Evolutionary conservation across 1,284 basidiomycete genomes (phyloP).

Genomic region (Uromyces viciae-fabae): DNA sequence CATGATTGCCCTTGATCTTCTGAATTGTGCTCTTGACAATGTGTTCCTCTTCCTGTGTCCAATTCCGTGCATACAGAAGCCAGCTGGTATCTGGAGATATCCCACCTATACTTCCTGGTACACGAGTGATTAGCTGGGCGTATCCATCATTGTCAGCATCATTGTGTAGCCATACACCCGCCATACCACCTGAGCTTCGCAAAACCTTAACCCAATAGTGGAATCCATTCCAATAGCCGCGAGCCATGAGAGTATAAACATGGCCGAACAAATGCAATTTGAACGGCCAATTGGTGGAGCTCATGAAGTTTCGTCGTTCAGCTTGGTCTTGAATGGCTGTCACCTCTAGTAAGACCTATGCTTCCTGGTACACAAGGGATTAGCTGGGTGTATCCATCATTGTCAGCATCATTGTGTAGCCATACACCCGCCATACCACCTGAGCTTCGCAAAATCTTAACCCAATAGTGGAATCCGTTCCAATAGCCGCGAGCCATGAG

Average conservation of each 20-base stretch:
- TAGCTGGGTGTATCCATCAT: not conserved
- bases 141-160: not conserved
- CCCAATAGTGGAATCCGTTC: not conserved
- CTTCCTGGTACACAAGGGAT: not conserved
- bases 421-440: not conserved
- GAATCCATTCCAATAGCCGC: not conserved
- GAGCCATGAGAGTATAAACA: not conserved
- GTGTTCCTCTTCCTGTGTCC: constrained; percentile 1
- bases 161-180: constrained; percentile 10
- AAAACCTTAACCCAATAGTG: constrained; percentile 14
- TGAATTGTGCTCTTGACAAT: no score
- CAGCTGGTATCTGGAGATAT: not conserved
- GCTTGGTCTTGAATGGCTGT: no score
- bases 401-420: not conserved
- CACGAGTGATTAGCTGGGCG: not conserved
- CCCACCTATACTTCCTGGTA: not conserved
- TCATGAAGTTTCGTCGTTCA: not conserved
- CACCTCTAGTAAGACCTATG: no score
- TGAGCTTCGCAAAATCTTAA: not conserved
- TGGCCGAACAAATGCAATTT: not conserved
- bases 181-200: not conserved
- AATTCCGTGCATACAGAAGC: not conserved
- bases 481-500: not conserved
- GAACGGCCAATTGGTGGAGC: not conserved
- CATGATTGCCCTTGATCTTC: no score